Percentiles rank a stretch among this genome's conserved stretches.
phyloP scores from a whole-genome alignment of 139 green algal genomes.

The Micractinium sp. region DNA sequence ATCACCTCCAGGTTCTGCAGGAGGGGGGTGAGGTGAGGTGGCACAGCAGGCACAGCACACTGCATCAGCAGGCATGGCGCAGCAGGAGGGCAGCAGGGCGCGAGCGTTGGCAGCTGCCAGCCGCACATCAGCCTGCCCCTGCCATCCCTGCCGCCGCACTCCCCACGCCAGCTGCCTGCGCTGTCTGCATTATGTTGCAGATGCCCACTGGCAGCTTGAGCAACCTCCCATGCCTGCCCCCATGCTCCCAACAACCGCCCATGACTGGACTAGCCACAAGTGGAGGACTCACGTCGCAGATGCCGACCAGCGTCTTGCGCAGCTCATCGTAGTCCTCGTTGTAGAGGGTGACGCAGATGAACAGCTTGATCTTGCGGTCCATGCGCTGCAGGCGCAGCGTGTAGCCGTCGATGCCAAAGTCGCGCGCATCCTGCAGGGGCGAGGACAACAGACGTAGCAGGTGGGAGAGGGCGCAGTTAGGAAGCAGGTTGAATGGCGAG shows the following conservation, averaged over 20 bases:
- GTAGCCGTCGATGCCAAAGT: constrained; percentile 57
- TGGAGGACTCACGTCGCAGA: constrained; percentile 35
- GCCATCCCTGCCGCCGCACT: background rate
- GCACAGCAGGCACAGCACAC: background rate
- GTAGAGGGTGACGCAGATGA: constrained; percentile 55
- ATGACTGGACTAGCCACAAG: too few species aligned
- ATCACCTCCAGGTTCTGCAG: constrained; percentile 50
- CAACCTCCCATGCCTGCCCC: too few species aligned
- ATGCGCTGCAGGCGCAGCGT: constrained; percentile 50
- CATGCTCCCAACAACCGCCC: too few species aligned
- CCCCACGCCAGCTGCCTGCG: background rate
- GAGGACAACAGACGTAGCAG: too few species aligned
- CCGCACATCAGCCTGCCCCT: background rate
- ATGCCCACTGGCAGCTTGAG: too few species aligned
- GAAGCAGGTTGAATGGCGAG: background rate
- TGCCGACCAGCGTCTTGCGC: constrained; percentile 50
- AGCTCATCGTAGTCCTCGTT: constrained; percentile 57
- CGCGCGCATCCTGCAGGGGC: constrained; percentile 33
- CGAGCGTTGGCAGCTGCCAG: background rate
- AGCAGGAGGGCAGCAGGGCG: background rate
- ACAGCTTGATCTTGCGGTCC: constrained; percentile 46
- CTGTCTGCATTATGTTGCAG: too few species aligned
- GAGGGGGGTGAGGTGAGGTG: background rate
- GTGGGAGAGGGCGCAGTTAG: background rate
- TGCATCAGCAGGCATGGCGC: background rate